Base-by-base conservation (phyloP, 495 filamentous ascomycete species). In the Chaetomium cochliodes region DNA sequence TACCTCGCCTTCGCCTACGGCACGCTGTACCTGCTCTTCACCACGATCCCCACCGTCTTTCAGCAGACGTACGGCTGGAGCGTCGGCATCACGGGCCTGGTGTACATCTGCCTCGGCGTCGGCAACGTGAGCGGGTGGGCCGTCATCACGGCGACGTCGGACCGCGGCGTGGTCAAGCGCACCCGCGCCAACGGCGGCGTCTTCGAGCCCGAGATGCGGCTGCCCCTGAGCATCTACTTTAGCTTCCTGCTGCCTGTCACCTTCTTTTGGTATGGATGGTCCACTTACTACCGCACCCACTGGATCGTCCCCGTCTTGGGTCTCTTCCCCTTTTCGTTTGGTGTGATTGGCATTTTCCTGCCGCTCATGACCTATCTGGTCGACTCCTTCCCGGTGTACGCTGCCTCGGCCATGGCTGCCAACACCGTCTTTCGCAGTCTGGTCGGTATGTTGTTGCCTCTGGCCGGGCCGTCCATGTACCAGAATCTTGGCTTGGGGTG, bases 1-100 rank as follows among this genome's bases (percentile, higher is more conserved):
- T 93, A 92, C 76, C 86, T 92, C 78, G 84, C 88, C 46, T 87
- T 91, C 65, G 79, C 87, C 6, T 93, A 92, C 73, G 88, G 89
- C 20, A 86, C 87, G 39, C 75, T 92, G 8, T 93, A 92, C 74
- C 85, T 94, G 65, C 83, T 92, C 60, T 90, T 90, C 79, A 88
- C 85, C 52, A 88, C 87, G 11, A 85, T 89, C 72, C 85, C 88
- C 0, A 67, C 77, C 20, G 85, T 90, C 49, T 90, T 87, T 69
- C 72, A 78, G 33, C 67, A 77, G 52, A 77, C 80, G 0, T 89
- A 90, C 71, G 68, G 70, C 63, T 84, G 73, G 65, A 64, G 58
- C 52, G 55, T 72, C 11, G 68, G 68, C 41, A 22, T 77, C 30
- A 73, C 78, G 0, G 78, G 78, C 0, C 73, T 84, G 0, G 74